phyloP scores from a whole-genome alignment of 768 basidiomycete genomes.

The Suillus americanus region DNA sequence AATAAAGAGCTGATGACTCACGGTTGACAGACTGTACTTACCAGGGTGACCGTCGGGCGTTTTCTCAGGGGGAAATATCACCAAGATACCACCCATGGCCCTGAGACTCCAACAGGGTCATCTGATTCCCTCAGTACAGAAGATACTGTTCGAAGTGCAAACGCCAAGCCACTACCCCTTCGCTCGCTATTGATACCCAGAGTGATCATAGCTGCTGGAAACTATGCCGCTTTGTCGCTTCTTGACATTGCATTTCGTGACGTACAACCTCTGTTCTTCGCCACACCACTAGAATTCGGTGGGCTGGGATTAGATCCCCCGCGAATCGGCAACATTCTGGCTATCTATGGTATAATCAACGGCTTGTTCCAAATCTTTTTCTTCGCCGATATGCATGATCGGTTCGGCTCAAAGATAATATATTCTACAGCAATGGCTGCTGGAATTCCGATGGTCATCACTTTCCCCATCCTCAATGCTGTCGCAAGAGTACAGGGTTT shows the following conservation, averaged over 20 bases:
- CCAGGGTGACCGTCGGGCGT: slow-evolving; percentile 25
- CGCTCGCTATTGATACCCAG: slow-evolving; percentile 49
- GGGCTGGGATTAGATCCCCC: slow-evolving; percentile 68
- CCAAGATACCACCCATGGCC: not conserved
- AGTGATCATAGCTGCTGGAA: slow-evolving; percentile 60
- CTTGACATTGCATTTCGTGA: slow-evolving; percentile 67
- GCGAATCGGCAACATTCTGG: slow-evolving; percentile 65
- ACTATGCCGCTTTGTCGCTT: slow-evolving; percentile 64
- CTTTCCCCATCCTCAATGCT: slow-evolving; percentile 61
- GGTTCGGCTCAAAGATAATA: slow-evolving; percentile 64
- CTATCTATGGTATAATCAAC: slow-evolving; percentile 59
- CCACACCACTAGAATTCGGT: slow-evolving; percentile 66
- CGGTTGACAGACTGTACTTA: slow-evolving; percentile 34
- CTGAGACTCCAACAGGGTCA: slow-evolving; percentile 12
- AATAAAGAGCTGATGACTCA: not conserved
- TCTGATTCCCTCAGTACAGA: slow-evolving; percentile 7
- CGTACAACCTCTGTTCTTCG: slow-evolving; percentile 68
- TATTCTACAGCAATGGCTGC: slow-evolving; percentile 53
- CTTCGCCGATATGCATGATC: slow-evolving; percentile 60
- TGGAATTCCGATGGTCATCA: slow-evolving; percentile 51
- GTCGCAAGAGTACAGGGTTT: slow-evolving; percentile 53
- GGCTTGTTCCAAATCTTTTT: slow-evolving; percentile 66
- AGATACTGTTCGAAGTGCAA: not conserved
- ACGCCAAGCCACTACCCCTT: slow-evolving; percentile 45
- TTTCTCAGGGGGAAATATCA: slow-evolving; percentile 22